Evolutionary conservation across 2,329 filamentous ascomycete genomes (phyloP).

Genomic region (Microdochium nivale): DNA sequence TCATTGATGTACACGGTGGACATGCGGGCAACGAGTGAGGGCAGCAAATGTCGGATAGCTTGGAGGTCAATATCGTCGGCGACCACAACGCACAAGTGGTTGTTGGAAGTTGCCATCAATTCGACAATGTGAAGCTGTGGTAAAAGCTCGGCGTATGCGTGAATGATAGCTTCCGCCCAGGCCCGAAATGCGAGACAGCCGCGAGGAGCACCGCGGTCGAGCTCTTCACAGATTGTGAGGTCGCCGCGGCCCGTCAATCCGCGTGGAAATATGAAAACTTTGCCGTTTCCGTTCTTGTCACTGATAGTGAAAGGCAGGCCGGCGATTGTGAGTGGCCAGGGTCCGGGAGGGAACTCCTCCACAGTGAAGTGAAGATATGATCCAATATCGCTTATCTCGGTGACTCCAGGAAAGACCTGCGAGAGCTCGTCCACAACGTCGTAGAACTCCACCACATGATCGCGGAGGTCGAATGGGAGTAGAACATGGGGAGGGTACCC

Average conservation of each 20-base stretch:
- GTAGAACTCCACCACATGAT: not conserved
- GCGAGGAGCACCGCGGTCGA: not conserved
- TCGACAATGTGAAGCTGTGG: not conserved
- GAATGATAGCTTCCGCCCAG: not conserved
- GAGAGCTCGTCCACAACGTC: not conserved
- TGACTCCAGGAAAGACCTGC: not conserved
- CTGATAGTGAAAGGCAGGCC: not conserved
- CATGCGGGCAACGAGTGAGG: not conserved
- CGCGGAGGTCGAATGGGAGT: not conserved
- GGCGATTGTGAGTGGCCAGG: not conserved
- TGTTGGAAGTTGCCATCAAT: not conserved
- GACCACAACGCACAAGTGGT: not conserved
- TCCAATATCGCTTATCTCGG: not conserved
- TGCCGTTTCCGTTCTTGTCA: not conserved
- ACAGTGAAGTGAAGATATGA: not conserved
- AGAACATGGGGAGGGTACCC: not conserved
- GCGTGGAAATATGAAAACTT: not conserved
- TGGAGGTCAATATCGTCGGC: not conserved
- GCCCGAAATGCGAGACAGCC: not conserved
- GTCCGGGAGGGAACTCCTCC: not conserved
- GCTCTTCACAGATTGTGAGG: not conserved
- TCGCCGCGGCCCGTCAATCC: not conserved
- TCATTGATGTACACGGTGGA: not conserved
- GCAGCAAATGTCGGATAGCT: not conserved
- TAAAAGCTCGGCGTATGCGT: not conserved